phyloP scores from a whole-genome alignment of 2,329 filamentous ascomycete genomes.

The Tolypocladium endophyticum region DNA sequence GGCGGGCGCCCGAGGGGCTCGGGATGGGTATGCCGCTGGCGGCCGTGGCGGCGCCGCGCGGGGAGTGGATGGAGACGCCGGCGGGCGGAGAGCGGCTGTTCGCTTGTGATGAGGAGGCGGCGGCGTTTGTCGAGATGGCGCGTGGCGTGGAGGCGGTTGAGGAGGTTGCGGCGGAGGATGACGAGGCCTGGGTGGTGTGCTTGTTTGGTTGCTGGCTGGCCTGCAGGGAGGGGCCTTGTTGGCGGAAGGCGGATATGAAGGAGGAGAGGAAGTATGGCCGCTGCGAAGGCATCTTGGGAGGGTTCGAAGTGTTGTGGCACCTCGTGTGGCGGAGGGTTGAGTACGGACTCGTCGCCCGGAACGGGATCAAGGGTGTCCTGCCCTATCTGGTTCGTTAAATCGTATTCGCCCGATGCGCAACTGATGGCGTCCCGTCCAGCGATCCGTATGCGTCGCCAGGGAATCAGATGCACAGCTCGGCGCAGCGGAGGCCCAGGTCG shows the following conservation, averaged over 20 bases:
- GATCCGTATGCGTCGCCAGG: neutral
- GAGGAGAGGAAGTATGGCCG: slow-evolving; percentile 46
- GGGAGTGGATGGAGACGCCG: slow-evolving; percentile 18
- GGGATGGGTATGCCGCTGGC: slow-evolving; percentile 24
- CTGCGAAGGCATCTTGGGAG: slow-evolving; percentile 35
- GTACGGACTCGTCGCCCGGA: neutral
- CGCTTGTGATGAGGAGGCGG: slow-evolving; percentile 10
- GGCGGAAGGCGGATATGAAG: slow-evolving; percentile 45
- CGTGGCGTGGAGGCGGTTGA: slow-evolving; percentile 12
- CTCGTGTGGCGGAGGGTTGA: neutral
- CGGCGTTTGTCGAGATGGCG: slow-evolving; percentile 9
- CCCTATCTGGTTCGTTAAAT: neutral
- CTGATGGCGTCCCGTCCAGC: neutral
- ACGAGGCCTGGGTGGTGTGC: slow-evolving; percentile 18
- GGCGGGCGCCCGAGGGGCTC: slow-evolving; percentile 26
- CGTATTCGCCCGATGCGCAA: neutral
- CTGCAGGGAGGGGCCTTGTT: slow-evolving; percentile 28
- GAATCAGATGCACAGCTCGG: neutral
- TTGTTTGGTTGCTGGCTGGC: slow-evolving; percentile 24
- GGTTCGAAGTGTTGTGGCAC: neutral
- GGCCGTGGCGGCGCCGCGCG: slow-evolving; percentile 10
- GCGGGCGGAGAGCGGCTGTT: slow-evolving; percentile 15
- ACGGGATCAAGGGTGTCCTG: neutral
- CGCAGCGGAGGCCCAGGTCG: neutral
- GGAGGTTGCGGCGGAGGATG: slow-evolving; percentile 15